These are phyloP conservation scores for Monosporascus sp. DNA, from an alignment of 2,329 filamentous ascomycete species.

Conservation along the genomic window DNA sequence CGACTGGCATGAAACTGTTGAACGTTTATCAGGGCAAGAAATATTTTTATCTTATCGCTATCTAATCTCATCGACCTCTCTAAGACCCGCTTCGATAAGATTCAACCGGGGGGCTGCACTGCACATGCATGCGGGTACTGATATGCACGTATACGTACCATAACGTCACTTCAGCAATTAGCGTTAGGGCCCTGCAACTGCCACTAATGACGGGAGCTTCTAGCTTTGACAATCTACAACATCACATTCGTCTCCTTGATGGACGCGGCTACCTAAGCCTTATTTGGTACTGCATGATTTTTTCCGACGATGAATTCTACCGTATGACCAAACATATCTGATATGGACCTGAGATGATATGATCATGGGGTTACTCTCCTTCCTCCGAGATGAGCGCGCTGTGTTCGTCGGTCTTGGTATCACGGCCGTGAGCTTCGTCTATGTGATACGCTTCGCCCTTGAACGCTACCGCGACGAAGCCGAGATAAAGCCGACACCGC, in stretches of 20 bases:
- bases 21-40: neutral
- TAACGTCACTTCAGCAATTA: neutral
- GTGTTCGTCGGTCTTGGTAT: conserved; percentile 50
- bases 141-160: neutral
- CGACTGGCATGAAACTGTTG: neutral
- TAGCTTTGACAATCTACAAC: no score
- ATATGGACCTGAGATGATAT: neutral
- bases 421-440: conserved; percentile 53
- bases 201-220: no score
- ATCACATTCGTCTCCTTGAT: no score
- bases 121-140: neutral
- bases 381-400: conserved; percentile 45
- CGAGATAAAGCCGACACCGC: conserved; percentile 58
- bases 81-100: no score
- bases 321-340: neutral
- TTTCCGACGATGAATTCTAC: neutral
- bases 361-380: conserved; percentile 35
- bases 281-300: no score
- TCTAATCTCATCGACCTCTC: no score
- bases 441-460: conserved; percentile 53
- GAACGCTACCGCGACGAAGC: conserved; percentile 57
- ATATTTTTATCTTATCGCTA: conserved; percentile 1
- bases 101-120: neutral
- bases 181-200: no score
- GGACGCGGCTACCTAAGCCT: no score